A percentile compares a stretch with the other conserved stretches of the same genome.
Conservation (phyloP, 106 monocot genomes). For the Dioscorea alata region DNA sequence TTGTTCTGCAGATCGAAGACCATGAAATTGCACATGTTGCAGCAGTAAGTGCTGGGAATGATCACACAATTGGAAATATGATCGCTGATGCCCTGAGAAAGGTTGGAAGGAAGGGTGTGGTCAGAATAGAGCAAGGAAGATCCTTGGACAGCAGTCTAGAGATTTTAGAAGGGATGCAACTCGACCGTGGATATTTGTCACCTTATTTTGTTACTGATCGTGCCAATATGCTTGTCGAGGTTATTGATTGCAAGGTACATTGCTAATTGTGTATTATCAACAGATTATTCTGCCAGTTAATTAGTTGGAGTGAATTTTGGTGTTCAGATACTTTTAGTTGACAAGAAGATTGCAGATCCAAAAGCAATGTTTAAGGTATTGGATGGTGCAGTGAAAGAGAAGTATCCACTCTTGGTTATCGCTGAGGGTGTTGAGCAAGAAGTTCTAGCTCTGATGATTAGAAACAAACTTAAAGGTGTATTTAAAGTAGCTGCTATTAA, state of each 20-base stretch:
- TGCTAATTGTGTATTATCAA: neutral
- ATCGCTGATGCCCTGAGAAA: conserved; percentile 64
- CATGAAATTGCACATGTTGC: conserved; percentile 84
- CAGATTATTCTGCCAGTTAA: conserved; percentile 1
- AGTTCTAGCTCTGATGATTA: conserved; percentile 62
- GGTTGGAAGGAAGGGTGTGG: conserved; percentile 74
- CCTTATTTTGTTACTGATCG: conserved; percentile 81
- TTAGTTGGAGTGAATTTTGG: conserved; percentile 9
- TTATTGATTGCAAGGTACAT: conserved; percentile 61
- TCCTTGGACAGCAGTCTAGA: conserved; percentile 40
- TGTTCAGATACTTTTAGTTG: conserved; percentile 80
- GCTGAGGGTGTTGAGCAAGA: conserved; percentile 74
- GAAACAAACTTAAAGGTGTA: conserved; percentile 83
- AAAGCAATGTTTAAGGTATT: conserved; percentile 64
- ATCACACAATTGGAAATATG: conserved; percentile 68
- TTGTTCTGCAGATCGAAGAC: conserved; percentile 62
- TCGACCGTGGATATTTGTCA: conserved; percentile 87
- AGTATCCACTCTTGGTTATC: conserved; percentile 75
- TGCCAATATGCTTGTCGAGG: conserved; percentile 58
- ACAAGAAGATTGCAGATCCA: conserved; percentile 70
- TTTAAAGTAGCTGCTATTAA: conserved; percentile 76
- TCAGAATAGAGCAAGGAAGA: conserved; percentile 77
- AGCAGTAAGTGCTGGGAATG: conserved; percentile 80
- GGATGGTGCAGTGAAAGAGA: conserved; percentile 69
- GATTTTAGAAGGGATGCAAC: conserved; percentile 90